Evolutionary conservation across 164 flowering plant genomes (phyloP).

Genomic region (Liriodendron chinense): DNA sequence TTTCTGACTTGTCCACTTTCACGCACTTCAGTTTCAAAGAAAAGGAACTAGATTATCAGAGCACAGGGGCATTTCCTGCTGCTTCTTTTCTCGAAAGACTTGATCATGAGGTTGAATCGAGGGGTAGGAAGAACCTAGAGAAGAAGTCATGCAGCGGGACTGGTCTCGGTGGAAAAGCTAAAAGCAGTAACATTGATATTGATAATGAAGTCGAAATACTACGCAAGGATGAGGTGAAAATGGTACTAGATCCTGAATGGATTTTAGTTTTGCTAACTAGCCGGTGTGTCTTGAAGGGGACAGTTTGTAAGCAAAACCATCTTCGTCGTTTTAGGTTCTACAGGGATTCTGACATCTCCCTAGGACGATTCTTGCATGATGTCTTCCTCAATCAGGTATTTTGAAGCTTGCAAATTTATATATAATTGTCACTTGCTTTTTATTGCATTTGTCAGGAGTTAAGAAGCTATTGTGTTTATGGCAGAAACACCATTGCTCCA

Average conservation of each 20-base stretch:
- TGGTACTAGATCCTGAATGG: conserved; percentile 62
- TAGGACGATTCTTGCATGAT: conserved; percentile 68
- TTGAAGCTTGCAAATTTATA: background rate
- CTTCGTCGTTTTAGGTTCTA: conserved; percentile 88
- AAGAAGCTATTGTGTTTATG: conserved; percentile 17
- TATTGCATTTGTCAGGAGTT: background rate
- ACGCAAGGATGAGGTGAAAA: conserved; percentile 35
- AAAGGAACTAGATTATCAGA: conserved; percentile 20
- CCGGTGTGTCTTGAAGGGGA: conserved; percentile 52
- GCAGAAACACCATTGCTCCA: conserved; percentile 56
- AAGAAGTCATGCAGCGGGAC: too few species aligned
- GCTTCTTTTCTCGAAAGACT: conserved; percentile 1
- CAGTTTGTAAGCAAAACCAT: conserved; percentile 66
- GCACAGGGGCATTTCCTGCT: conserved; percentile 1
- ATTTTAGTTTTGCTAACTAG: conserved; percentile 79
- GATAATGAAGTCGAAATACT: conserved; percentile 24
- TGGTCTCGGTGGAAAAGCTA: background rate
- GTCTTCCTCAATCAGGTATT: conserved; percentile 79
- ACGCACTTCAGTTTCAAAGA: conserved; percentile 36
- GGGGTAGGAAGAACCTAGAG: too few species aligned
- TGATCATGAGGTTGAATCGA: too few species aligned
- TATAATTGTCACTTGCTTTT: background rate
- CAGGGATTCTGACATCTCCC: conserved; percentile 78
- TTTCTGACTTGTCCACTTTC: background rate
- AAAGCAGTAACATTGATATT: conserved; percentile 15